Conservation (phyloP, 306 rosid genomes). For the Lithocarpus polystachyus region DNA sequence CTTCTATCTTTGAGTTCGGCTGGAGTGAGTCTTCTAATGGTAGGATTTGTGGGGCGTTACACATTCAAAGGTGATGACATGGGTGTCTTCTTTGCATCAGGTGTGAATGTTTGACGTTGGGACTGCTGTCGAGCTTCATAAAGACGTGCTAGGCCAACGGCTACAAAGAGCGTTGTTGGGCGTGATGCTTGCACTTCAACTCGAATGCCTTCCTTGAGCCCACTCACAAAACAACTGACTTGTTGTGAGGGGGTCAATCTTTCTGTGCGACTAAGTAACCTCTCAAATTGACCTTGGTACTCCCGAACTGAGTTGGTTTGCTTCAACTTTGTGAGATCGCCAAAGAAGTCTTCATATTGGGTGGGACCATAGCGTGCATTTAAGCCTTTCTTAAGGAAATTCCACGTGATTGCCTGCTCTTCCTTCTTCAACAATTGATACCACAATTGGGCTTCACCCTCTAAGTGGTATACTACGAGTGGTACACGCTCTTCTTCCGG, state of each 20-base stretch:
- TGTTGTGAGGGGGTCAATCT: neutral
- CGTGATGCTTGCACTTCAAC: neutral
- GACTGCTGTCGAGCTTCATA: neutral
- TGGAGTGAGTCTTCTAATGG: no score
- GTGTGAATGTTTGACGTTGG: no score
- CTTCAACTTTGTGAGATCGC: neutral
- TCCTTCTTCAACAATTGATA: neutral
- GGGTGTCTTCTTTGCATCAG: no score
- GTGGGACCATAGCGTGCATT: neutral
- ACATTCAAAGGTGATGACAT: no score
- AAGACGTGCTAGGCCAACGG: neutral
- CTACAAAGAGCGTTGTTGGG: neutral
- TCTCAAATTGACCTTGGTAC: neutral
- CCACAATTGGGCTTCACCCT: neutral
- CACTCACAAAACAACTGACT: neutral
- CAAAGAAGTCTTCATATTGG: neutral
- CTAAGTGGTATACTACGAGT: neutral
- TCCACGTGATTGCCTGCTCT: neutral
- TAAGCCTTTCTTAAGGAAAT: neutral
- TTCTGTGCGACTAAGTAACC: neutral
- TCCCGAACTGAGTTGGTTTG: neutral
- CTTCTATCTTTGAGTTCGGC: neutral
- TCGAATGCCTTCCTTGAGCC: neutral
- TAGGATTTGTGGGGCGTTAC: no score
- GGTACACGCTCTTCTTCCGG: neutral